phyloP scores from a whole-genome alignment of 2,329 filamentous ascomycete species.

The Cordyceps pruinosa region DNA sequence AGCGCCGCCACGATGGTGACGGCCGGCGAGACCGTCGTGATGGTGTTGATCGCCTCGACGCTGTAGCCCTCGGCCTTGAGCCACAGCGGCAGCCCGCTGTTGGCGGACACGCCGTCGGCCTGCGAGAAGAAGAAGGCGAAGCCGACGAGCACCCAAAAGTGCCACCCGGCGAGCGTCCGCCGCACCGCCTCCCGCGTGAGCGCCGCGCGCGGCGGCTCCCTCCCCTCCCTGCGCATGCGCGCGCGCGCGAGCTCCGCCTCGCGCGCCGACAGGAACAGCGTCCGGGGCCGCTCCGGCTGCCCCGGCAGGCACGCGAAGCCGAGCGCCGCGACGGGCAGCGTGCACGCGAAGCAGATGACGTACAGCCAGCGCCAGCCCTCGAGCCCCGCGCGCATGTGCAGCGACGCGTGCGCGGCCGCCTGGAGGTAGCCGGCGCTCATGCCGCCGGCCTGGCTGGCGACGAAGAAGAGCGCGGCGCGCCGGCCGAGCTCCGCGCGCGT shows the following conservation, averaged over 20 bases:
- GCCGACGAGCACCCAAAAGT: constrained; percentile 25
- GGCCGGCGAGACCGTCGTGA: constrained; percentile 35
- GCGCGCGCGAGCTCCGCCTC: constrained; percentile 24
- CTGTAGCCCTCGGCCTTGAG: constrained; percentile 27
- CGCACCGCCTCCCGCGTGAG: constrained; percentile 20
- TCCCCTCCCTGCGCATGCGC: constrained; percentile 24
- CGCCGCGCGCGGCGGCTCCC: constrained; percentile 22
- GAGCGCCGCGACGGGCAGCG: constrained; percentile 24
- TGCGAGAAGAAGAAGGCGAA: constrained; percentile 24
- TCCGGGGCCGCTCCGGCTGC: constrained; percentile 21
- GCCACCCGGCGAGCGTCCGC: constrained; percentile 23
- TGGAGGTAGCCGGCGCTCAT: constrained; percentile 40
- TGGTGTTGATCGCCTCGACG: constrained; percentile 41
- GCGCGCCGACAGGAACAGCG: constrained; percentile 20
- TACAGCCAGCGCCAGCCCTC: constrained; percentile 41
- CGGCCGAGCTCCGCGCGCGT: constrained; percentile 31
- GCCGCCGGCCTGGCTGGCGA: constrained; percentile 34
- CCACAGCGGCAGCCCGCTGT: constrained; percentile 27
- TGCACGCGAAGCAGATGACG: constrained; percentile 34
- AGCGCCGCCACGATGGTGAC: constrained; percentile 41
- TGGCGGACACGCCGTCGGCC: constrained; percentile 27
- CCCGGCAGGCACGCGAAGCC: constrained; percentile 28
- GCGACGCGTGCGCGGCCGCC: constrained; percentile 30
- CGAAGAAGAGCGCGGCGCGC: constrained; percentile 34
- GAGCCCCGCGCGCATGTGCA: constrained; percentile 30